phyloP scores from a whole-genome alignment of 139 green algal genomes.

The Tetratostichococcus sp. region DNA sequence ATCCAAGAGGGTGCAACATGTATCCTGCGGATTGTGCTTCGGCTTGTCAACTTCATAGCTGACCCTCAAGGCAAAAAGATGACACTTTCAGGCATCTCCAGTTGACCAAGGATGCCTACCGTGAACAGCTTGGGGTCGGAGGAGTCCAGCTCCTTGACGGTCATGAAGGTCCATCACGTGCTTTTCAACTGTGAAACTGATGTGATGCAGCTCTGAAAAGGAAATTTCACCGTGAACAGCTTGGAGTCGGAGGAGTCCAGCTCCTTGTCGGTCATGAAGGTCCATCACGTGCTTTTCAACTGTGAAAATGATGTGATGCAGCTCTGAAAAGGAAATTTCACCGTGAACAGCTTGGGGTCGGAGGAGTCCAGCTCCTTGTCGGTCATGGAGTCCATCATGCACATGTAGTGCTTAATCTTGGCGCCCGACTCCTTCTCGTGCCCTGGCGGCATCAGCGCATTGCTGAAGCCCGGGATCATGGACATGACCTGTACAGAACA shows the following conservation, averaged over 20 bases:
- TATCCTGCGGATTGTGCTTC: too few relatives aligned
- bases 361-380: constrained; percentile 71
- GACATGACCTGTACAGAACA: constrained; percentile 75
- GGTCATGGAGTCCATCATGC: constrained; percentile 98
- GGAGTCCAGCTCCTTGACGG: constrained; percentile 73
- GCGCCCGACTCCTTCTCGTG: constrained; percentile 82
- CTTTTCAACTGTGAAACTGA: too few relatives aligned
- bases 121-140: constrained; percentile 44
- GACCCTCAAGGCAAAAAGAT: too few relatives aligned
- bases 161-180: constrained; percentile 99
- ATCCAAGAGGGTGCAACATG: too few relatives aligned
- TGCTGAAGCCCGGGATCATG: constrained; percentile 93
- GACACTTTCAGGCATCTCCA: too few relatives aligned
- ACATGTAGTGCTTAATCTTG: constrained; percentile 90
- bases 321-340: too few relatives aligned
- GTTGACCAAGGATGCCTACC: background rate
- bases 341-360: constrained; percentile 42
- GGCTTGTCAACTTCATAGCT: too few relatives aligned
- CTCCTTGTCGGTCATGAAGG: constrained; percentile 91
- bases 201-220: too few relatives aligned
- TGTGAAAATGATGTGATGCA: too few relatives aligned
- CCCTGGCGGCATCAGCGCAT: constrained; percentile 43
- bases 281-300: too few relatives aligned
- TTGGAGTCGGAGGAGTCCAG: constrained; percentile 54
- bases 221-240: constrained; percentile 30